phyloP scores from a whole-genome alignment of 1,284 basidiomycete species.

The Trametes versicolor region DNA sequence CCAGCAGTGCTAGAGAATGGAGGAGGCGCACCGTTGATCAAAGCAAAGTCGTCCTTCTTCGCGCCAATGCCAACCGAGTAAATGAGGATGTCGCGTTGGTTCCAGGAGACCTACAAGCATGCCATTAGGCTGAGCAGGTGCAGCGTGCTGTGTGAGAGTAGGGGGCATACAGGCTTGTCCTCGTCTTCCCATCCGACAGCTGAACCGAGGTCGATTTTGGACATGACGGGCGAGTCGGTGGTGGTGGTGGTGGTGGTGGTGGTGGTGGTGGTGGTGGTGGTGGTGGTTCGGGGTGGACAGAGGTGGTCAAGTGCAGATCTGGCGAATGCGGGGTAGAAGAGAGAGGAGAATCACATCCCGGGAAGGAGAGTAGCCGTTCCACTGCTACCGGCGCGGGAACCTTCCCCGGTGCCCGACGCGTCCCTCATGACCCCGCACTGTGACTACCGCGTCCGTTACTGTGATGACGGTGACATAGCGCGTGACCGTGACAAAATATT shows the following conservation, averaged over 20 bases:
- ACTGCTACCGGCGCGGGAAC: constrained; percentile 2
- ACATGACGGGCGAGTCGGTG: constrained; percentile 33
- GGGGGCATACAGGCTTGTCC: constrained; percentile 40
- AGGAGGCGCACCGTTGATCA: constrained; percentile 65
- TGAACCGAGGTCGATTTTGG: constrained; percentile 42
- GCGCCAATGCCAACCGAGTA: constrained; percentile 79
- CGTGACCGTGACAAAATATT: constrained; percentile 29
- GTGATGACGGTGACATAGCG: neutral
- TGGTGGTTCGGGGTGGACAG: neutral
- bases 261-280: too few species aligned
- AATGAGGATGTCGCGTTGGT: constrained; percentile 71
- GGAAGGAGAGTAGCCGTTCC: neutral
- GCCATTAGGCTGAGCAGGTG: neutral
- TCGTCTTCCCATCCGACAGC: constrained; percentile 43
- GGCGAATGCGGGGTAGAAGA: constrained; percentile 17
- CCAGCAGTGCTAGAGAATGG: neutral
- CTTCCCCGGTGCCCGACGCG: too few species aligned
- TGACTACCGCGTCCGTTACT: constrained; percentile 7
- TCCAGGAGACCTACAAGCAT: constrained; percentile 68
- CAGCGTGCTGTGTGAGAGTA: neutral
- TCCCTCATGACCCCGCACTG: constrained; percentile 15
- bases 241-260: too few species aligned
- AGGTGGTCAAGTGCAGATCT: neutral
- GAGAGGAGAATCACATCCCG: constrained; percentile 20
- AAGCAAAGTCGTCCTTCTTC: constrained; percentile 67